Percentiles rank a stretch among this genome's conserved stretches.
Conservation (phyloP, 139 green algal genomes). For the Chlorella sp. region DNA sequence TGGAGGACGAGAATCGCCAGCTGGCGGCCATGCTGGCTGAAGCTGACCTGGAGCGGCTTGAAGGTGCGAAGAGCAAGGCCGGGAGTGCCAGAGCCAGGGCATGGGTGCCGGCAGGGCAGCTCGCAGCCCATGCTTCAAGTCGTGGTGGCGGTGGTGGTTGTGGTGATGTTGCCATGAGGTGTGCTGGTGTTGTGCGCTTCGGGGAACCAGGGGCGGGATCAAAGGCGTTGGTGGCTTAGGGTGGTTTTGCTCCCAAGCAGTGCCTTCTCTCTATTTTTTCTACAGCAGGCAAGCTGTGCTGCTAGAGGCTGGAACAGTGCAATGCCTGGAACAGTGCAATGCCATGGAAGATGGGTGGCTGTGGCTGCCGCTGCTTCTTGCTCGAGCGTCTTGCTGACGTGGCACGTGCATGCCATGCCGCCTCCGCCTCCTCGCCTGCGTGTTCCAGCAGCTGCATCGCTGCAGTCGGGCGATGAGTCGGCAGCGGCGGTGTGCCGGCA, state of each 20-base stretch:
- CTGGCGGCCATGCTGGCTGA: slow-evolving; percentile 33
- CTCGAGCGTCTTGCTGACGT: neutral
- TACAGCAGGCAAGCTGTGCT: no score
- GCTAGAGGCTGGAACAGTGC: neutral
- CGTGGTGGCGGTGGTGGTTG: neutral
- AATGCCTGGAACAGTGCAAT: no score
- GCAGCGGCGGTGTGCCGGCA: slow-evolving; percentile 1
- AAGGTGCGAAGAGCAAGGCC: neutral
- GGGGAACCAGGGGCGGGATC: neutral
- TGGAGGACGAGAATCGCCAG: slow-evolving; percentile 29
- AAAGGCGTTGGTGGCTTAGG: no score
- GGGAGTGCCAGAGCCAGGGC: no score
- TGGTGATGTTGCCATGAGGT: neutral
- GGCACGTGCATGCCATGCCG: neutral
- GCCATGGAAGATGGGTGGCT: neutral
- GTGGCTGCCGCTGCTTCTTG: neutral
- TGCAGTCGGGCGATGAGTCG: neutral
- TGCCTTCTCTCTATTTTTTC: no score
- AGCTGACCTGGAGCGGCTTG: slow-evolving; percentile 20
- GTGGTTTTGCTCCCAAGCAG: no score
- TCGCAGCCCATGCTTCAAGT: no score
- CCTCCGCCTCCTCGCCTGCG: neutral
- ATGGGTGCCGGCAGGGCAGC: no score
- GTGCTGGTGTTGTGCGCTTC: neutral
- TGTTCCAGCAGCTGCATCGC: neutral